Percentiles rank a stretch among this genome's conserved stretches.
These are phyloP conservation scores for Begonia masoniana DNA, from an alignment of 306 rosid genomes.

Conservation along the genomic window DNA sequence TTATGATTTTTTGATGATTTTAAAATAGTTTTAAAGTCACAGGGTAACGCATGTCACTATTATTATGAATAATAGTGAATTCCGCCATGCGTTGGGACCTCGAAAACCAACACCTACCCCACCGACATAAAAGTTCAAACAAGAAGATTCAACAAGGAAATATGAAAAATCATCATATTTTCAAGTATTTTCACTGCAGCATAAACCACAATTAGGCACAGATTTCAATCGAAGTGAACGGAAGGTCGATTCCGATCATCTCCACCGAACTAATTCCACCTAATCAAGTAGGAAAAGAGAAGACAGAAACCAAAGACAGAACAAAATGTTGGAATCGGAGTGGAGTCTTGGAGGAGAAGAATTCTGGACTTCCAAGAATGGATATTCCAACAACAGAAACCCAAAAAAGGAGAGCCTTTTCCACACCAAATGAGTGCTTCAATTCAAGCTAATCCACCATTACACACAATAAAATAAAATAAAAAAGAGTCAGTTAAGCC, in stretches of 20 bases:
- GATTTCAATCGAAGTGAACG: no score
- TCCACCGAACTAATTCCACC: no score
- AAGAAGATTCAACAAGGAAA: not conserved
- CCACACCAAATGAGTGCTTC: slow-evolving; percentile 15
- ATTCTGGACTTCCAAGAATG: slow-evolving; percentile 35
- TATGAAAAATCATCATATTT: not conserved
- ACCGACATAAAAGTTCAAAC: not conserved
- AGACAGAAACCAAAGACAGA: slow-evolving; percentile 5
- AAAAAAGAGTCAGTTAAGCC: slow-evolving; percentile 21
- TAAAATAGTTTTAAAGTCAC: no score
- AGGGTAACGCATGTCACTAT: no score
- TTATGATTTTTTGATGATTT: no score
- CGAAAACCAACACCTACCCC: no score
- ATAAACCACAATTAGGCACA: no score
- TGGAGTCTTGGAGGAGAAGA: slow-evolving; percentile 38
- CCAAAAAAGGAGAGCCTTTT: slow-evolving; percentile 18
- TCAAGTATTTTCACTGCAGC: no score
- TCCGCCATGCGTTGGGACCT: no score
- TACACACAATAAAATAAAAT: slow-evolving; percentile 39
- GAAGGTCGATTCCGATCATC: no score
- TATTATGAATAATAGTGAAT: no score
- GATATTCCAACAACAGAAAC: slow-evolving; percentile 54
- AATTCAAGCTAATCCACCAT: slow-evolving; percentile 13
- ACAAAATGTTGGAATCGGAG: slow-evolving; percentile 8
- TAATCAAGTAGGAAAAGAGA: not conserved